phyloP scores from a whole-genome alignment of 805 yeast genomes.

The Metschnikowia continentalis region DNA sequence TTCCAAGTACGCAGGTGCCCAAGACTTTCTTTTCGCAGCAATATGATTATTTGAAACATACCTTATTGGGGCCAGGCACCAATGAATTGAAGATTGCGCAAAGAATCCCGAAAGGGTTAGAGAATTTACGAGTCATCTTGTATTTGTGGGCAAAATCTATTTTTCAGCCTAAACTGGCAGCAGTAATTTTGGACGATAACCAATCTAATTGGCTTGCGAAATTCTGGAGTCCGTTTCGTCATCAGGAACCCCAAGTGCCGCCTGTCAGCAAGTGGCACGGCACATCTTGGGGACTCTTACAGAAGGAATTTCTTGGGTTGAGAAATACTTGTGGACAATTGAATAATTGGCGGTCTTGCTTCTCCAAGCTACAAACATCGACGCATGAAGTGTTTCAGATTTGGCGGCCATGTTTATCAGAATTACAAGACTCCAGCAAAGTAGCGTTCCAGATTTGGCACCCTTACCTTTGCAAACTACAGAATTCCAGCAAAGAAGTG shows the following conservation, averaged over 20 bases:
- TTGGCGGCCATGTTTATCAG: neutral
- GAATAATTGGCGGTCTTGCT: neutral
- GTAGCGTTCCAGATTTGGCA: too few species aligned
- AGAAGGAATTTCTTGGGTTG: neutral
- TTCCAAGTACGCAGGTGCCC: neutral
- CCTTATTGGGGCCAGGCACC: neutral
- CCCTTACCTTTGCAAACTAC: too few species aligned
- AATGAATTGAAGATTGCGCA: neutral
- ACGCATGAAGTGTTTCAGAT: neutral
- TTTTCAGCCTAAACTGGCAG: neutral
- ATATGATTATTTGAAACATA: neutral
- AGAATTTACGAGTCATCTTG: neutral
- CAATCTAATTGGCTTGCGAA: neutral
- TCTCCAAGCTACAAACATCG: neutral
- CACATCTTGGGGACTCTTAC: neutral
- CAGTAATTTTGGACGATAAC: too few species aligned
- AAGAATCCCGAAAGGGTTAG: neutral
- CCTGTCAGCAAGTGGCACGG: neutral
- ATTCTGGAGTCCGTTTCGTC: neutral
- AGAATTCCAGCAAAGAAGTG: too few species aligned
- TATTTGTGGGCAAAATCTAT: neutral
- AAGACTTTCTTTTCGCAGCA: neutral
- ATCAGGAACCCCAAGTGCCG: neutral
- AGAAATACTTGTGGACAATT: neutral
- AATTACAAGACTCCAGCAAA: neutral